Percentiles rank a stretch among this genome's conserved stretches.
phyloP scores from a whole-genome alignment of 805 yeast genomes.

The Scheffersomyces amazonensis region DNA sequence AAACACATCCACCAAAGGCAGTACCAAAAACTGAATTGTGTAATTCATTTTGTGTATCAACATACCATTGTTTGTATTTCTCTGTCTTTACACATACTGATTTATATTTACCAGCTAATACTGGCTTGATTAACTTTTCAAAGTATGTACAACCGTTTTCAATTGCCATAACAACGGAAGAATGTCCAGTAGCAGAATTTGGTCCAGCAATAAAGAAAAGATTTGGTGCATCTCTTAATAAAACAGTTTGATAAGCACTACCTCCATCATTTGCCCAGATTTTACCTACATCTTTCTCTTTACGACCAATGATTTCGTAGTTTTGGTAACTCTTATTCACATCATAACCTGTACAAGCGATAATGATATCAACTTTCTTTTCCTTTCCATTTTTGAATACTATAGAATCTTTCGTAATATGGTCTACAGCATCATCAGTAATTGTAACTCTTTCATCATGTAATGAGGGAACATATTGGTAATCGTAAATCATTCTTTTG shows the following conservation, averaged over 20 bases:
- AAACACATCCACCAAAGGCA: slow-evolving; percentile 36
- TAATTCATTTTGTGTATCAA: slow-evolving; percentile 22
- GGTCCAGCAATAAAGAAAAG: slow-evolving; percentile 37
- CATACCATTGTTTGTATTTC: slow-evolving; percentile 33
- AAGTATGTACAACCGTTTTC: slow-evolving; percentile 30
- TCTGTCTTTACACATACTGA: slow-evolving; percentile 28
- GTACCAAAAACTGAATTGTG: slow-evolving; percentile 33
- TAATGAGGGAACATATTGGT: slow-evolving; percentile 31
- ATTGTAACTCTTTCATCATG: slow-evolving; percentile 28
- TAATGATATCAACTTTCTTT: slow-evolving; percentile 35
- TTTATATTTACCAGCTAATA: slow-evolving; percentile 24
- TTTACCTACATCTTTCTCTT: slow-evolving; percentile 18
- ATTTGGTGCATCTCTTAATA: slow-evolving; percentile 34
- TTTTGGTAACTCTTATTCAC: slow-evolving; percentile 14
- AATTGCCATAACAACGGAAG: slow-evolving; percentile 37
- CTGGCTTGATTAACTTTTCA: slow-evolving; percentile 18
- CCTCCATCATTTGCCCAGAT: slow-evolving; percentile 30
- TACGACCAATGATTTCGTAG: slow-evolving; percentile 22
- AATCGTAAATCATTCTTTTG: slow-evolving; percentile 38
- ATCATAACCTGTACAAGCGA: slow-evolving; percentile 43
- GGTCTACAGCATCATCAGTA: slow-evolving; percentile 16
- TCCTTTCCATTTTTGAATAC: slow-evolving; percentile 24
- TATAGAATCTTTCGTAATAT: slow-evolving; percentile 25
- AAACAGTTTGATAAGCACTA: slow-evolving; percentile 32
- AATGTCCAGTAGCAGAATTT: slow-evolving; percentile 43